Percentiles rank a stretch among this genome's conserved stretches.
Conservation (phyloP, 1,284 basidiomycete species). For the Puccinia novopanici region DNA sequence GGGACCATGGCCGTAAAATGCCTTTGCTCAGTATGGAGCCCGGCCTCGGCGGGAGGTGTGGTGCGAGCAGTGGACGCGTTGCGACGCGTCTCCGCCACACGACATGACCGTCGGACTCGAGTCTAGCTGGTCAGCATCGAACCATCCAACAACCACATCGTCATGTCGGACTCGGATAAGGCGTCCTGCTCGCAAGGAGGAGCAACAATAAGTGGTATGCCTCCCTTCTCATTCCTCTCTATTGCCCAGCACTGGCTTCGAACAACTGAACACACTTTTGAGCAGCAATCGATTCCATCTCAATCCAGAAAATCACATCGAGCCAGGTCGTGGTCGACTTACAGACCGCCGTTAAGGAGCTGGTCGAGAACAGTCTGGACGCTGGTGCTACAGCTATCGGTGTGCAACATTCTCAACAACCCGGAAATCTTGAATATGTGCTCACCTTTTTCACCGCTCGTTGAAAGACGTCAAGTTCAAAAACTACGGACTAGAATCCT, state of each 20-base stretch:
- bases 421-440: slow-evolving; percentile 21
- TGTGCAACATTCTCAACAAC: slow-evolving; percentile 59
- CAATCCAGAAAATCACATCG: slow-evolving; percentile 82
- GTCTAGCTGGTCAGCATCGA: not conserved
- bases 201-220: slow-evolving; percentile 10
- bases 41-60: too few species aligned
- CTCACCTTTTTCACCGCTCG: not conserved
- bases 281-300: slow-evolving; percentile 71
- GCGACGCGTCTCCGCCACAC: not conserved
- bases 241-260: not conserved
- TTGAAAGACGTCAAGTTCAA: slow-evolving; percentile 83
- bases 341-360: slow-evolving; percentile 88
- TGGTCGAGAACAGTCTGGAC: slow-evolving; percentile 94
- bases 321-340: slow-evolving; percentile 94
- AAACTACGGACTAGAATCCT: slow-evolving; percentile 77
- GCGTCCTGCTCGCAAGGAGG: slow-evolving; percentile 3
- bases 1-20: too few species aligned
- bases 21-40: too few species aligned
- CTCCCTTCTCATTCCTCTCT: not conserved
- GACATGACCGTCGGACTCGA: not conserved
- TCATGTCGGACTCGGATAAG: slow-evolving; percentile 1
- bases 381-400: slow-evolving; percentile 85
- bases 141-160: not conserved
- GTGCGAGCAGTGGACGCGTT: not conserved
- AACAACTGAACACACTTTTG: not conserved